Evolutionary conservation across 169 alveolate genomes (phyloP), one percentile per base, ranked within the genome.

Genomic region (Blepharisma undulans): DNA sequence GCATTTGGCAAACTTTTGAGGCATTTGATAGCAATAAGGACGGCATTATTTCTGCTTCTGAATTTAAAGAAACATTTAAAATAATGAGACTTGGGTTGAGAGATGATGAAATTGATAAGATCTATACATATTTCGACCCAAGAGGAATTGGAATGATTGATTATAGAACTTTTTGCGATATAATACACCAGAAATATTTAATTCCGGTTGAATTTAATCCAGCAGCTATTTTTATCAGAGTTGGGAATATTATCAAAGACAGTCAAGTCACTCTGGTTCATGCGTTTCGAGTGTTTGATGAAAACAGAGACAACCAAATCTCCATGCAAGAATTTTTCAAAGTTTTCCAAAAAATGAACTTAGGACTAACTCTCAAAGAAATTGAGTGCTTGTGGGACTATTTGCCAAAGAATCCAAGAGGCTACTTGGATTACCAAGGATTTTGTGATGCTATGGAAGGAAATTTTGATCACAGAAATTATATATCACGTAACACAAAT

Each of bases 1-100:
- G 84, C 32, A 25, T 36, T 21, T 29, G 82, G 72, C 90, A 86
- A 86, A 36, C 82, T 66, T 86, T 86, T 86, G 74, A 22, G 8
- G 80, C 80, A n/a, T 86, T 86, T 72, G 90, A 86, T 72, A 27
- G 30, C 61, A 72, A 86, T 36, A 18, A 27, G 29, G 82, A 86
- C 29, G 90, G 90, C 4, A 86, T 22, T 18, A 71, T 86, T 2
- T 25, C 27, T 30, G 72, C 60, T 19, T 19, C 61, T 5, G 90
- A 86, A 82, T 86, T 86, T 36, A 27, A 25, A 18, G 30, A 86
- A 36, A 71, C 90, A 25, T 33, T 86, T 29, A 18, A 66, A 27
- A 36, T 22, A 18, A 66, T 86, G 90, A 27, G 72, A 6, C 34
- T 86, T 19, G 90, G 90, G 14, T 22, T 86, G n/a, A 25, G 72